Conservation (phyloP, 129 eudicot genomes). For the Artemisia annua region DNA sequence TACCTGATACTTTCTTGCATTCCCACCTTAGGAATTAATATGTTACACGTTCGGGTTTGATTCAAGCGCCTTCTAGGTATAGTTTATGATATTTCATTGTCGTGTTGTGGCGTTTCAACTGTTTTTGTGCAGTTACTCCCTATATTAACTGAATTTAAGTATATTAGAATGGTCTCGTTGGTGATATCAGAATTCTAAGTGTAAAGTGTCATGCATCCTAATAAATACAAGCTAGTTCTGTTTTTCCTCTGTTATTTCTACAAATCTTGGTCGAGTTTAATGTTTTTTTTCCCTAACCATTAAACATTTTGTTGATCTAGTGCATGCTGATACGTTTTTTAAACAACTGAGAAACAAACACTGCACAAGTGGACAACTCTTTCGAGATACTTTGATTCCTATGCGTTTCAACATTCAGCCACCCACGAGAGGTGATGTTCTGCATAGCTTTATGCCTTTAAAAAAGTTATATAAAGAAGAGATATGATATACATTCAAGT, state of each 20-base stretch:
- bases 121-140: conserved; percentile 5
- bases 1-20: background rate
- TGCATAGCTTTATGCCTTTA: too few relatives aligned
- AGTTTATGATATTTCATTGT: conserved; percentile 19
- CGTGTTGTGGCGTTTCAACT: conserved; percentile 22
- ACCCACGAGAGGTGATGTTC: too few relatives aligned
- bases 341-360: too few relatives aligned
- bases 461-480: too few relatives aligned
- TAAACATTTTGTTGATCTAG: too few relatives aligned
- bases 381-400: too few relatives aligned
- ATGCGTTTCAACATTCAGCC: too few relatives aligned
- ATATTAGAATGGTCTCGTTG: conserved; percentile 14
- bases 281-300: too few relatives aligned
- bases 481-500: too few relatives aligned
- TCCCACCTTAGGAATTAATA: background rate
- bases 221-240: conserved; percentile 22
- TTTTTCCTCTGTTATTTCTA: conserved; percentile 6
- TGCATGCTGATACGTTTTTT: too few relatives aligned
- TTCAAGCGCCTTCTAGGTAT: conserved; percentile 9
- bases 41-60: background rate
- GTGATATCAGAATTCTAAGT: conserved; percentile 27
- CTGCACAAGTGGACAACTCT: too few relatives aligned
- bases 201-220: conserved; percentile 26
- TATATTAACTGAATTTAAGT: background rate
- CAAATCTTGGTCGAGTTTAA: too few relatives aligned